Evolutionary conservation across 352 stramenopile genomes (phyloP), one percentile per base, ranked within the genome.

Genomic region (Phytopythium aichiense): DNA sequence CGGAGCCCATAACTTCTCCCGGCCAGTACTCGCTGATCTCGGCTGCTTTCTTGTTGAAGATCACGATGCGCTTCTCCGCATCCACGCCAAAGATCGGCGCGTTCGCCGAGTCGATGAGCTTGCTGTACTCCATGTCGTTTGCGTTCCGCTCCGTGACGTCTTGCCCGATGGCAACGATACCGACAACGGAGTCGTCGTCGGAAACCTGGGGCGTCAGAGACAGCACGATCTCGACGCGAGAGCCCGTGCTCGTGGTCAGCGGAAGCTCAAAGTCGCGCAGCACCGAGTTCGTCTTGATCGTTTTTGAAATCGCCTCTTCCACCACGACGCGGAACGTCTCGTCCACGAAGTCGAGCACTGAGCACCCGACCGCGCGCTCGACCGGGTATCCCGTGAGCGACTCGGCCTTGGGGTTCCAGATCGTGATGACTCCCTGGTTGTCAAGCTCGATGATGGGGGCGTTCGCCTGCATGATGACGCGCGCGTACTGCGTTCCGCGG

Each of bases 21-120:
- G 87, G 85, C 43, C 71, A 76, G 64, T 94, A 98, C 56, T 96
- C 92, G 40, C 86, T 97, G 50, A 93, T 84, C 59, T 90, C 86
- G 28, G 81, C 76, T 0, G 88, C 91, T 68, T 96, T 97, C 45
- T 96, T 87, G 69, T 98, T 98, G 72, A 96, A 98, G 16, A 93
- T 84, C 15, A 87, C 82, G 20, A 93, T 73, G 18, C 65, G 63
- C 7, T 76, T 73, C 7, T 87, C 61, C 12, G 71, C 76, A 45
- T 91, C 78, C 18, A 92, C 79, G 6, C 78, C 83, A 52, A 94
- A 91, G 58, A 90, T 91, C 31, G 84, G 85, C 6, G 85, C 85
- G 43, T 94, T 92, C 2, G 83, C 85, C 5, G 78, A 78, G 54
- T 94, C 80, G 58, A 94, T 77, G 2, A 94, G 71, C 37, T 81